Evolutionary conservation across 257 asterid genomes (phyloP).

Genomic region (Mitragyna speciosa): DNA sequence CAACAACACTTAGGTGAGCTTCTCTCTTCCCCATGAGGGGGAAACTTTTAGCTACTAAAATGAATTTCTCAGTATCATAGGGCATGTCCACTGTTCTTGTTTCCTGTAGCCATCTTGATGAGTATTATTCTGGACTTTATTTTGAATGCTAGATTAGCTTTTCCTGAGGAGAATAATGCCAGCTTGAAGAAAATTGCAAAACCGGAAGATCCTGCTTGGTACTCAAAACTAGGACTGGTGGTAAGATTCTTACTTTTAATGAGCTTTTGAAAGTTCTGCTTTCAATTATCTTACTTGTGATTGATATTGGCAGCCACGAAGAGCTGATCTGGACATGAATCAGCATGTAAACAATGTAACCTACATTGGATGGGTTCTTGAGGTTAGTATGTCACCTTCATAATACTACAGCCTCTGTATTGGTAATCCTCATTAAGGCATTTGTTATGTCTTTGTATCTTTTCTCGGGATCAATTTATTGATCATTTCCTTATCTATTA

Average conservation of each 20-base stretch:
- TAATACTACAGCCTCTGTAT: no score
- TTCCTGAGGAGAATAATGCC: conserved; percentile 86
- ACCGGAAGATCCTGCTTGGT: conserved; percentile 57
- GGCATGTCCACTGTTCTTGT: neutral
- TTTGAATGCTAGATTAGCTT: conserved; percentile 60
- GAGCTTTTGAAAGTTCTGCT: neutral
- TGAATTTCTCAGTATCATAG: no score
- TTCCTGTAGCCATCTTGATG: neutral
- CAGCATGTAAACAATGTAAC: conserved; percentile 91
- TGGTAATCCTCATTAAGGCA: no score
- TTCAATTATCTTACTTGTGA: neutral
- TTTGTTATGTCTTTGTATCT: no score
- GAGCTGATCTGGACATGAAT: conserved; percentile 95
- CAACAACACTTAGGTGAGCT: conserved; percentile 68
- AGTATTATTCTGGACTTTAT: conserved; percentile 12
- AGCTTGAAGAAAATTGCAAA: conserved; percentile 69
- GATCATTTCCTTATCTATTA: neutral
- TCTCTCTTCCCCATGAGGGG: neutral
- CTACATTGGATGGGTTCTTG: conserved; percentile 95
- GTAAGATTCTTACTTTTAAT: conserved; percentile 37
- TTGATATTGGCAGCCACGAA: conserved; percentile 63
- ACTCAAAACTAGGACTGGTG: conserved; percentile 68
- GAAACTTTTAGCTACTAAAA: no score
- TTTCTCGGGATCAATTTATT: no score
- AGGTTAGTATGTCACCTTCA: conserved; percentile 81